Evolutionary conservation across 305 asterid species (phyloP).

Genomic region (Fraxinus albicans): DNA sequence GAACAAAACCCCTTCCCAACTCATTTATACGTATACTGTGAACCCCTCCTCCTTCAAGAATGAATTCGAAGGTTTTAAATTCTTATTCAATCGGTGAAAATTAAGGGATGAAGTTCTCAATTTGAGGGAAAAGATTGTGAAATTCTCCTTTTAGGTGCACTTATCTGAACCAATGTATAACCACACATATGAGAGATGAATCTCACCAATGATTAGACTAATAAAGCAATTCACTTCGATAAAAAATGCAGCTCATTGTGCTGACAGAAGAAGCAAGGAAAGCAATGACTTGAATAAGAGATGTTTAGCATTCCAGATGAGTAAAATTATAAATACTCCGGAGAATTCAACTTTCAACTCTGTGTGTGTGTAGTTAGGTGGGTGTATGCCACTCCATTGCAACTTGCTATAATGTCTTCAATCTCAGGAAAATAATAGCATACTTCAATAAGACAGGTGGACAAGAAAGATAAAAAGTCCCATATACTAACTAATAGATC

Average conservation of each 20-base stretch:
- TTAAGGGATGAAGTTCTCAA: neutral
- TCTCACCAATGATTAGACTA: neutral
- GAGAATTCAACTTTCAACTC: neutral
- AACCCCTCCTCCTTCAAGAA: too few relatives aligned
- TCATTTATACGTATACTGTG: too few relatives aligned
- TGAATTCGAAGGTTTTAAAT: too few relatives aligned
- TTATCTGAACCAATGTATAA: neutral
- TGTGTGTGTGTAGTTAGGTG: too few relatives aligned
- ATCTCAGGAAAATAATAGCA: neutral
- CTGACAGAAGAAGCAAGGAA: neutral
- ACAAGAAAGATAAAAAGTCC: neutral
- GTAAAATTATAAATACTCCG: neutral
- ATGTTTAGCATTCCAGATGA: neutral
- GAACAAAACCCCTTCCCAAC: too few relatives aligned
- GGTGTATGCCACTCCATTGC: too few relatives aligned
- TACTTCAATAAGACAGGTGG: too few relatives aligned
- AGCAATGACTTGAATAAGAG: neutral
- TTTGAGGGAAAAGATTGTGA: neutral
- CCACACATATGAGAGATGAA: neutral
- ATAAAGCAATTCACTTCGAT: neutral
- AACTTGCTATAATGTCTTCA: neutral
- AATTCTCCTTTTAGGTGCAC: neutral
- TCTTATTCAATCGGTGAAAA: too few relatives aligned
- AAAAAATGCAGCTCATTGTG: neutral
- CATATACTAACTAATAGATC: conserved; percentile 17